phyloP scores from a whole-genome alignment of 1,139 yeast species.

The Yamadazyma diospyri region DNA sequence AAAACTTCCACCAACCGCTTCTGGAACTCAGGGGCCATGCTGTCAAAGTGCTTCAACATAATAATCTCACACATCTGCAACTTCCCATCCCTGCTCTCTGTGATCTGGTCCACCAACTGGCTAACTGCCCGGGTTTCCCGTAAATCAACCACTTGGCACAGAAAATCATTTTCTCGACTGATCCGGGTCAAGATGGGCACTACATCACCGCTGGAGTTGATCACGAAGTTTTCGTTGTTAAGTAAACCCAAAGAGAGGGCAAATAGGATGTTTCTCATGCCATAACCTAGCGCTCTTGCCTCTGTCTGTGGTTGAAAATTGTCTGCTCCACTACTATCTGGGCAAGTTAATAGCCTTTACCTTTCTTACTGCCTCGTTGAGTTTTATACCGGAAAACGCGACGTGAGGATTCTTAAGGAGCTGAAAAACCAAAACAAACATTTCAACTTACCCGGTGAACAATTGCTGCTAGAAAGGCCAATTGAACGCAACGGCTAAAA shows the following conservation, averaged over 20 bases:
- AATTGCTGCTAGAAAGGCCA: too few relatives aligned
- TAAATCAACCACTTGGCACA: conserved; percentile 1
- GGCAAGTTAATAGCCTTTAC: background rate
- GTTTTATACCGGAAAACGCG: conserved; percentile 4
- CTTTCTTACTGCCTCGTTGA: conserved; percentile 1
- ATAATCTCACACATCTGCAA: conserved; percentile 7
- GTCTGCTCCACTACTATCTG: too few relatives aligned
- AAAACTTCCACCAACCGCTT: conserved; percentile 25
- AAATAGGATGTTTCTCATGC: conserved; percentile 24
- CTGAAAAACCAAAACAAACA: too few relatives aligned
- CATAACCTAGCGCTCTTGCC: background rate
- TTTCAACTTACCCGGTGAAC: too few relatives aligned
- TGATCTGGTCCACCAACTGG: conserved; percentile 3
- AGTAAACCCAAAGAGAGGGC: conserved; percentile 26
- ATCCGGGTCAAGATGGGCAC: background rate
- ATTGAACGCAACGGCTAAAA: too few relatives aligned
- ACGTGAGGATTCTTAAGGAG: too few relatives aligned
- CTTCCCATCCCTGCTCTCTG: conserved; percentile 4
- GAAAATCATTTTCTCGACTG: conserved; percentile 1
- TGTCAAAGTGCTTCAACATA: conserved; percentile 10
- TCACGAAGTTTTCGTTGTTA: conserved; percentile 20
- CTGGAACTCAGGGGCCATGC: conserved; percentile 14
- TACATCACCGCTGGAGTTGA: conserved; percentile 15
- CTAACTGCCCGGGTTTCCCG: background rate
- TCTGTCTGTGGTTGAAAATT: too few relatives aligned